Percentiles rank a stretch among this genome's conserved stretches.
Evolutionary conservation across 805 yeast genomes (phyloP).

Genomic region (Spathaspora passalidarum): DNA sequence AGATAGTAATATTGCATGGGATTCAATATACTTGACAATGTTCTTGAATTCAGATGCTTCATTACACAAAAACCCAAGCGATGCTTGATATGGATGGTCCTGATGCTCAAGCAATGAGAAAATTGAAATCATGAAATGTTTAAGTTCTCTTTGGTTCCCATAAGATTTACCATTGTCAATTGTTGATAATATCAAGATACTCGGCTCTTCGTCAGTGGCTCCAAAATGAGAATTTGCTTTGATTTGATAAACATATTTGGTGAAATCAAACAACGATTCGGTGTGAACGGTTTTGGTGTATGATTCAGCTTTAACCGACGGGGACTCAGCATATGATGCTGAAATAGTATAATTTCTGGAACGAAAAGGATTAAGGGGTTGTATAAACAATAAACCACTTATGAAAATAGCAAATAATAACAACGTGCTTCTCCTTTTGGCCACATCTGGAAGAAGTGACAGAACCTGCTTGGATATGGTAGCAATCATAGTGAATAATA

Average conservation of each 20-base stretch:
- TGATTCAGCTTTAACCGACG: slow-evolving; percentile 15
- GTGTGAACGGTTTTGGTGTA: not conserved
- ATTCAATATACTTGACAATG: slow-evolving; percentile 11
- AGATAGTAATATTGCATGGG: slow-evolving; percentile 12
- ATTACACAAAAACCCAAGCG: slow-evolving; percentile 30
- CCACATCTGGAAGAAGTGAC: no score
- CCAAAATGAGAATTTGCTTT: not conserved
- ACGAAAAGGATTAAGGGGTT: not conserved
- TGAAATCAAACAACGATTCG: not conserved
- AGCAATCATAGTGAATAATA: no score
- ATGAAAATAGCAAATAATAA: no score
- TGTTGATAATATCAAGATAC: slow-evolving; percentile 16
- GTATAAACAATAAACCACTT: no score
- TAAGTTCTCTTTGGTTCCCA: slow-evolving; percentile 30
- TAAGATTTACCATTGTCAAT: slow-evolving; percentile 29
- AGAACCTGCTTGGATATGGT: no score
- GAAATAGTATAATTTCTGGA: not conserved
- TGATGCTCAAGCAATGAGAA: slow-evolving; percentile 15
- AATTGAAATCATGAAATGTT: slow-evolving; percentile 30
- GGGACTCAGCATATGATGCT: not conserved
- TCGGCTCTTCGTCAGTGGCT: not conserved
- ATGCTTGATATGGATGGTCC: slow-evolving; percentile 10
- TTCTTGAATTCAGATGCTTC: slow-evolving; percentile 19
- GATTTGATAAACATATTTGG: not conserved
- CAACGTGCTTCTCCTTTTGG: no score